Evolutionary conservation across 208 protist genomes (phyloP).

Genomic region (Trypanosoma avium): DNA sequence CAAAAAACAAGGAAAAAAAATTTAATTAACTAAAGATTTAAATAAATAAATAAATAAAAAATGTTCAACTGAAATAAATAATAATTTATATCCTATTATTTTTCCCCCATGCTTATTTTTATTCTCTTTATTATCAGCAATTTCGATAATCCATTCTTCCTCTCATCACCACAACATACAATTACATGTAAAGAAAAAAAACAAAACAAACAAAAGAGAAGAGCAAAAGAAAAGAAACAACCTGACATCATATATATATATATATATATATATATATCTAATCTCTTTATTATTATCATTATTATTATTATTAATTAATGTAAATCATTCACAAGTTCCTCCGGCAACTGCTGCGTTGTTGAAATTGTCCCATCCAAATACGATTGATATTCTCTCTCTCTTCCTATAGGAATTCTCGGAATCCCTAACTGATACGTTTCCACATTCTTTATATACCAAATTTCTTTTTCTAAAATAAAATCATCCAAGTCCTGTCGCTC

Average conservation of each 20-base stretch:
- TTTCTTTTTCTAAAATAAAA: conserved; percentile 84
- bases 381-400: conserved; percentile 68
- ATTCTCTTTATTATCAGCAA: too few species aligned
- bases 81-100: too few species aligned
- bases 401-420: conserved; percentile 71
- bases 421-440: conserved; percentile 85
- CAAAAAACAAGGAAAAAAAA: neutral
- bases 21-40: neutral
- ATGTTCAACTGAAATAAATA: too few species aligned
- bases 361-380: conserved; percentile 48
- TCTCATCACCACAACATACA: neutral
- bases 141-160: too few species aligned
- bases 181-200: conserved; percentile 1
- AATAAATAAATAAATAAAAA: conserved; percentile 17
- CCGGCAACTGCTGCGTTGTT: conserved; percentile 41
- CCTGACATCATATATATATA: conserved; percentile 2
- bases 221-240: neutral
- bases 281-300: neutral
- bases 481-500: conserved; percentile 88
- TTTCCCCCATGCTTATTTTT: too few species aligned
- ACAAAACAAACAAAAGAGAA: conserved; percentile 8
- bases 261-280: conserved; percentile 6
- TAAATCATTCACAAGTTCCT: conserved; percentile 49
- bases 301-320: conserved; percentile 21
- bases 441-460: conserved; percentile 92